Percentiles rank a stretch among this genome's conserved stretches.
phyloP scores from a whole-genome alignment of 73 alveolate genomes.

The Uronychia setigera region DNA sequence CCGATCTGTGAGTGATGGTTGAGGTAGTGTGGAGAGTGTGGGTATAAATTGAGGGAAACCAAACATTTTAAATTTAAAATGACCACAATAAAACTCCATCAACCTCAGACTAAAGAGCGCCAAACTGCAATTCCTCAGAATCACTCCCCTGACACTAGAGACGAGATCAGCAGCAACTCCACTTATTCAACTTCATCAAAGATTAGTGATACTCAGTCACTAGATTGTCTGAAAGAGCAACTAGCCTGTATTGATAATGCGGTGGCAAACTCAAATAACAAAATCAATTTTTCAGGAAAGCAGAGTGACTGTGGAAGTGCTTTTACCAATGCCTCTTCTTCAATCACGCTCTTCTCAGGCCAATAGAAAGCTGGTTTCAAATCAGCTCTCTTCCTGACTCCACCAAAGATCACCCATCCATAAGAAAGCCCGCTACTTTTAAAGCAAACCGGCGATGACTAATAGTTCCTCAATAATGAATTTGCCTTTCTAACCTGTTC shows the following conservation, averaged over 20 bases:
- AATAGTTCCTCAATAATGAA: background rate
- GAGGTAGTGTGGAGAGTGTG: no score
- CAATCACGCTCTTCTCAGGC: background rate
- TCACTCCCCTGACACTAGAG: no score
- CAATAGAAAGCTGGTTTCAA: background rate
- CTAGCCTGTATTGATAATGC: background rate
- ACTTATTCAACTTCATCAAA: background rate
- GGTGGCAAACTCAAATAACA: background rate
- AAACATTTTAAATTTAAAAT: no score
- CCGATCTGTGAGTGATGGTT: no score
- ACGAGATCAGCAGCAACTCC: background rate
- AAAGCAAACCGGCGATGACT: background rate
- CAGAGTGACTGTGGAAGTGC: background rate
- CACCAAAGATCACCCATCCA: background rate
- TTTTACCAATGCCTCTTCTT: background rate
- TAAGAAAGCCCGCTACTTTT: background rate
- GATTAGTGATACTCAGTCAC: background rate
- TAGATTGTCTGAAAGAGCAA: background rate
- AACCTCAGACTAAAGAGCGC: no score
- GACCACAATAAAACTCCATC: no score
- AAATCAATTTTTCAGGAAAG: background rate
- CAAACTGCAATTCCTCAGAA: no score
- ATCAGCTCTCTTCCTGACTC: background rate
- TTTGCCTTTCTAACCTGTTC: background rate
- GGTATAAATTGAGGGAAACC: no score